phyloP scores from a whole-genome alignment of 2,329 filamentous ascomycete species.

The Paracorniculantispora psalliotae region DNA sequence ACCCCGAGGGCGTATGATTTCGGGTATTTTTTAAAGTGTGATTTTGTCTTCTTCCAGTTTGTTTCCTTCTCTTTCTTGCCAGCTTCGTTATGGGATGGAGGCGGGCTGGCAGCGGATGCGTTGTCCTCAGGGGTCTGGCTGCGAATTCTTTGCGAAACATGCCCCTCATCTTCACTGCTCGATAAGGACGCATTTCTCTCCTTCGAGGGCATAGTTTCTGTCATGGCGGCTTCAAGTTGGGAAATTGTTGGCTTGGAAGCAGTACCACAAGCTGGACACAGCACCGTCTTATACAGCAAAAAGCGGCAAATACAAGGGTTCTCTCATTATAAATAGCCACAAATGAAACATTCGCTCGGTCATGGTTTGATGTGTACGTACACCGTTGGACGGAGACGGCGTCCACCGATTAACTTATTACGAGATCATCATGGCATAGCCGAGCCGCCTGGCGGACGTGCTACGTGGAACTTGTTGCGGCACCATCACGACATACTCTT shows the following conservation, averaged over 20 bases:
- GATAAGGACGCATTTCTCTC: not conserved
- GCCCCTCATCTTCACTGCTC: not conserved
- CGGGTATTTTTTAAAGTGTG: not conserved
- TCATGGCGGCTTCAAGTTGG: not conserved
- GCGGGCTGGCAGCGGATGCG: not conserved
- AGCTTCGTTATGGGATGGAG: not conserved
- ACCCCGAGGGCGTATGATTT: not conserved
- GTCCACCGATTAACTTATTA: too few relatives aligned
- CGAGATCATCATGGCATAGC: too few relatives aligned
- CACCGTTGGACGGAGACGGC: too few relatives aligned
- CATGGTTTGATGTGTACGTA: too few relatives aligned
- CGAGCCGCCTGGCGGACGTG: too few relatives aligned
- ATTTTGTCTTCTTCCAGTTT: not conserved
- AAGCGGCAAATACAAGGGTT: too few relatives aligned
- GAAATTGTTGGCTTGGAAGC: not conserved
- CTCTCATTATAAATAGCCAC: too few relatives aligned
- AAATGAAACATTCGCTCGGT: too few relatives aligned
- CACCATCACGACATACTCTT: too few relatives aligned
- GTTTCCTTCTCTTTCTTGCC: not conserved
- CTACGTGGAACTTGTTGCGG: too few relatives aligned
- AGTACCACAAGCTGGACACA: not conserved
- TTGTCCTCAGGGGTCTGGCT: not conserved
- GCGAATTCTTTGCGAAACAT: not conserved
- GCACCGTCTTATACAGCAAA: not conserved
- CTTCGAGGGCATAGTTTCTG: not conserved